Evolutionary conservation across 2,329 filamentous ascomycete genomes (phyloP).

Genomic region (Macrophomina pseudophaseolina): DNA sequence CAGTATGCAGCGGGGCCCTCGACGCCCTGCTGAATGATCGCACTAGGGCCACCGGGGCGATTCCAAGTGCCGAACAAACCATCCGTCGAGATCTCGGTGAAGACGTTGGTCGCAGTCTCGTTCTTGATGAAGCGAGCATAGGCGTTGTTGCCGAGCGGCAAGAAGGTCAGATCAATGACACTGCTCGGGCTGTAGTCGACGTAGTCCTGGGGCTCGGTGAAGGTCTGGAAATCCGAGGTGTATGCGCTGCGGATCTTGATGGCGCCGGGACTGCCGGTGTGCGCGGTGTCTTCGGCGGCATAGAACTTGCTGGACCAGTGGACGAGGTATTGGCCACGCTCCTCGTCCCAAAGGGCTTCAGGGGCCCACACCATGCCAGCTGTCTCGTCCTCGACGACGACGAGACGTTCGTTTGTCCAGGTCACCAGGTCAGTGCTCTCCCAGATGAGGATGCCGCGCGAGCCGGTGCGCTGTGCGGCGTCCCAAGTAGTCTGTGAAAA

Average conservation of each 20-base stretch:
- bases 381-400: slow-evolving; percentile 57
- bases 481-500: slow-evolving; percentile 56
- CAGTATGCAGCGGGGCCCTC: slow-evolving; percentile 42
- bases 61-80: slow-evolving; percentile 61
- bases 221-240: slow-evolving; percentile 61
- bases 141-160: slow-evolving; percentile 49
- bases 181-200: slow-evolving; percentile 55
- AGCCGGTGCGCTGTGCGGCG: slow-evolving; percentile 57
- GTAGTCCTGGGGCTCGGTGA: slow-evolving; percentile 56
- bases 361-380: slow-evolving; percentile 67
- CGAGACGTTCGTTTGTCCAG: slow-evolving; percentile 56
- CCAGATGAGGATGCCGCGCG: slow-evolving; percentile 61
- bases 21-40: slow-evolving; percentile 46
- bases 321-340: slow-evolving; percentile 53
- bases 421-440: slow-evolving; percentile 58
- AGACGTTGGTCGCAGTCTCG: slow-evolving; percentile 59
- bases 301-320: slow-evolving; percentile 58
- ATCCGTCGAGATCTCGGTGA: slow-evolving; percentile 54
- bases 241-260: slow-evolving; percentile 60
- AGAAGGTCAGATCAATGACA: slow-evolving; percentile 64
- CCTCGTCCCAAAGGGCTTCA: slow-evolving; percentile 59
- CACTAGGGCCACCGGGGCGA: slow-evolving; percentile 50
- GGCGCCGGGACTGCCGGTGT: slow-evolving; percentile 53
- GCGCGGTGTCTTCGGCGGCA: slow-evolving; percentile 51
- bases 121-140: slow-evolving; percentile 63